Evolutionary conservation across 163 green algal genomes (phyloP).

Genomic region (Scenedesmus sp.): DNA sequence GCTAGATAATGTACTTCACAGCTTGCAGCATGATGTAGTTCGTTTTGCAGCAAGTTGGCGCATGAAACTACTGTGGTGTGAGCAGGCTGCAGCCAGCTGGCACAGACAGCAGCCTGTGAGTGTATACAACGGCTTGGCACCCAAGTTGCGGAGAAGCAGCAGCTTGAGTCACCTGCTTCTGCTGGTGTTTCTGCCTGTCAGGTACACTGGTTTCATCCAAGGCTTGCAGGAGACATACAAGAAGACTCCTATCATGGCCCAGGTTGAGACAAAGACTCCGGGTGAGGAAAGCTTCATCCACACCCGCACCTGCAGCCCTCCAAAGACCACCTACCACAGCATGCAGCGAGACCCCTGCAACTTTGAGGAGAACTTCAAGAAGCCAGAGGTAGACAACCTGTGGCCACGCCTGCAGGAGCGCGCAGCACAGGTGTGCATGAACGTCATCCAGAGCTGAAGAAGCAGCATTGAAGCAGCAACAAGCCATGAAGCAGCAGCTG

Average conservation of each 20-base stretch:
- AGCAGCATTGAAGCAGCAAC: background rate
- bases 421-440: conserved; percentile 49
- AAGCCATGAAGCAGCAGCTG: background rate
- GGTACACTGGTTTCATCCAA: conserved; percentile 78
- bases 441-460: background rate
- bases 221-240: conserved; percentile 78
- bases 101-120: background rate
- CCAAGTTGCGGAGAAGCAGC: background rate
- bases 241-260: conserved; percentile 75
- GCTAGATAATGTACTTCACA: background rate
- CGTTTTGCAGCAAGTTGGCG: background rate
- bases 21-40: background rate
- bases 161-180: background rate
- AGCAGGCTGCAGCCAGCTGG: background rate
- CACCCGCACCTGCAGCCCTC: conserved; percentile 60
- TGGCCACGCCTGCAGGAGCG: conserved; percentile 69
- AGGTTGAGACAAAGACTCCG: conserved; percentile 74
- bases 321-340: conserved; percentile 51
- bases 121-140: background rate
- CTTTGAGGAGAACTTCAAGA: conserved; percentile 63
- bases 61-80: background rate
- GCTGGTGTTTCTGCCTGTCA: conserved; percentile 24
- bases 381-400: conserved; percentile 71
- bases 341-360: conserved; percentile 75
- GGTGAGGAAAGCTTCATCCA: conserved; percentile 72